phyloP scores from a whole-genome alignment of 257 asterid species.

The Solanum tarijense region DNA sequence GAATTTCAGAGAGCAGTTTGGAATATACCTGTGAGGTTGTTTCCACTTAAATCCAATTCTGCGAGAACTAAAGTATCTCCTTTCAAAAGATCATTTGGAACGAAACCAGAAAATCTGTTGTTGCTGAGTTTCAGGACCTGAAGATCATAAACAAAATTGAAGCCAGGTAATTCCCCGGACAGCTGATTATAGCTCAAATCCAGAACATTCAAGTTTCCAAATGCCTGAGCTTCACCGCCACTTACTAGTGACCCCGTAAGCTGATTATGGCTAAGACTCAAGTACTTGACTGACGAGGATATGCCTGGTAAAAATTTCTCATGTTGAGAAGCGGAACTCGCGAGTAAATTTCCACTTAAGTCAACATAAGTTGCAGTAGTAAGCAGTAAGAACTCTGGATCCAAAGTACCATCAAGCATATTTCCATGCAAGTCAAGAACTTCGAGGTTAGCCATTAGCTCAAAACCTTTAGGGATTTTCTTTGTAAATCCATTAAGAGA shows the following conservation, averaged over 20 bases:
- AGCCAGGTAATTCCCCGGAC: slow-evolving; percentile 83
- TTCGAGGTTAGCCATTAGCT: slow-evolving; percentile 64
- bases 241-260: slow-evolving; percentile 63
- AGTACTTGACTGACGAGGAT: slow-evolving; percentile 49
- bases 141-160: slow-evolving; percentile 80
- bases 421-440: slow-evolving; percentile 83
- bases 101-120: slow-evolving; percentile 61
- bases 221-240: slow-evolving; percentile 47
- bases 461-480: slow-evolving; percentile 73
- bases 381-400: slow-evolving; percentile 50
- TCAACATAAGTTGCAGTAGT: slow-evolving; percentile 71
- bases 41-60: slow-evolving; percentile 84
- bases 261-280: slow-evolving; percentile 72
- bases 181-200: slow-evolving; percentile 93
- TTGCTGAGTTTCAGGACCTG: slow-evolving; percentile 70
- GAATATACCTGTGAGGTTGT: slow-evolving; percentile 75
- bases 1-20: background rate
- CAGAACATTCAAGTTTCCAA: slow-evolving; percentile 66
- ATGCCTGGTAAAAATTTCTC: slow-evolving; percentile 42
- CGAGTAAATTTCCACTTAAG: slow-evolving; percentile 67
- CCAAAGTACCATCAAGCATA: slow-evolving; percentile 71
- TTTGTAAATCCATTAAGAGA: slow-evolving; percentile 58
- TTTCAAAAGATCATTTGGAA: slow-evolving; percentile 74
- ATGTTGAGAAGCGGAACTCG: slow-evolving; percentile 33
- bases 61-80: slow-evolving; percentile 71